These are phyloP conservation scores for Leccinum proximum DNA, from an alignment of 1,284 basidiomycete species.

Conservation along the genomic window DNA sequence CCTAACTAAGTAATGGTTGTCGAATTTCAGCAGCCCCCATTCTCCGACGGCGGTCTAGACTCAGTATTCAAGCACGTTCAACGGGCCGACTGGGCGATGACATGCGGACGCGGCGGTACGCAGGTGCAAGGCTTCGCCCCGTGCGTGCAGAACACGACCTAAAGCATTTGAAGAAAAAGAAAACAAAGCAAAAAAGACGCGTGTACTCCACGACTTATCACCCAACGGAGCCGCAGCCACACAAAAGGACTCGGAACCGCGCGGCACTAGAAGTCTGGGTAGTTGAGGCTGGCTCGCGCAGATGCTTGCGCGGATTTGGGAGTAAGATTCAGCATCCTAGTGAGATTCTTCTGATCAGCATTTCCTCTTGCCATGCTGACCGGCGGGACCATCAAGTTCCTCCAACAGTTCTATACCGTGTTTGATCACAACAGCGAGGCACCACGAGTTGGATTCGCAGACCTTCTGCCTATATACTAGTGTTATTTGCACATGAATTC, in stretches of 20 bases:
- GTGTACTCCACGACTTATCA: slow-evolving; percentile 22
- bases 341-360: no score
- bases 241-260: slow-evolving; percentile 8
- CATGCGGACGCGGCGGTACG: background rate
- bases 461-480: no score
- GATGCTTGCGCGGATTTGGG: no score
- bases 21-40: background rate
- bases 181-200: slow-evolving; percentile 9
- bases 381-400: no score
- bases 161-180: background rate
- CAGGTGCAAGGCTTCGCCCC: slow-evolving; percentile 8
- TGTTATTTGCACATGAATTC: no score
- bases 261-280: slow-evolving; percentile 2
- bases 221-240: slow-evolving; percentile 19
- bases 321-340: no score
- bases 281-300: no score
- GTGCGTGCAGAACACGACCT: slow-evolving; percentile 10
- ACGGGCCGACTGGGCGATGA: background rate
- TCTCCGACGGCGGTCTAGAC: background rate
- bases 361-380: no score
- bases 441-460: no score
- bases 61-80: background rate
- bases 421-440: no score
- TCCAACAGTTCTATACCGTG: no score
- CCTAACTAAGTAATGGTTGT: background rate